A percentile compares a stretch with the other conserved stretches of the same genome.
Conservation (phyloP, 805 yeast genomes). For the Zygosaccharomyces kombuchaensis region DNA sequence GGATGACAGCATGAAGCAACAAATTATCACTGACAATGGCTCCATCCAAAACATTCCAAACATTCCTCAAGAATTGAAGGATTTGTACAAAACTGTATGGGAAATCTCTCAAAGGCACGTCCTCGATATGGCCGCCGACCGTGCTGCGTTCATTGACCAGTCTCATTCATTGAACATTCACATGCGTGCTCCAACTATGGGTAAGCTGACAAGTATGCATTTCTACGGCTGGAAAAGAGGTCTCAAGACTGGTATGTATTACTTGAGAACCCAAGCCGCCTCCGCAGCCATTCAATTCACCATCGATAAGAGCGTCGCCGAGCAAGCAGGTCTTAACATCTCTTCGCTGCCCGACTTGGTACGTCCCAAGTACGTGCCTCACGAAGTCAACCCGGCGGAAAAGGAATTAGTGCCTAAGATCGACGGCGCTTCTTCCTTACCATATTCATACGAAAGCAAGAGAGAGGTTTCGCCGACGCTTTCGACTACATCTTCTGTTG, state of each 20-base stretch:
- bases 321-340: conserved; percentile 65
- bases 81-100: conserved; percentile 91
- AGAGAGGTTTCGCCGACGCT: conserved; percentile 36
- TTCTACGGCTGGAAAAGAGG: conserved; percentile 98
- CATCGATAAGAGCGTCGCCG: conserved; percentile 83
- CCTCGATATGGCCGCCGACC: conserved; percentile 78
- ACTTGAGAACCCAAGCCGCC: conserved; percentile 93
- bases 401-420: conserved; percentile 13
- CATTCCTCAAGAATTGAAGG: conserved; percentile 69
- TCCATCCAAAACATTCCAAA: conserved; percentile 70
- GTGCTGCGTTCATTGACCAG: conserved; percentile 83
- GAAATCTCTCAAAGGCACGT: conserved; percentile 81
- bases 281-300: conserved; percentile 93
- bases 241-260: conserved; percentile 94
- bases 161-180: conserved; percentile 89
- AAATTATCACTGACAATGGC: conserved; percentile 70
- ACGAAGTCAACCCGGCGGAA: conserved; percentile 17
- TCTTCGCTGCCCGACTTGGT: conserved; percentile 36
- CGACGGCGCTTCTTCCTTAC: conserved; percentile 3
- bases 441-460: conserved; percentile 9
- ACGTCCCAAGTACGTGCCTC: conserved; percentile 38
- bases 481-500: conserved; percentile 35
- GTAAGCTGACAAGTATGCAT: conserved; percentile 93
- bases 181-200: conserved; percentile 84
- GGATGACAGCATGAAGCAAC: conserved; percentile 71